phyloP scores from a whole-genome alignment of 345 rosid species.

The Eucalyptus rudis region DNA sequence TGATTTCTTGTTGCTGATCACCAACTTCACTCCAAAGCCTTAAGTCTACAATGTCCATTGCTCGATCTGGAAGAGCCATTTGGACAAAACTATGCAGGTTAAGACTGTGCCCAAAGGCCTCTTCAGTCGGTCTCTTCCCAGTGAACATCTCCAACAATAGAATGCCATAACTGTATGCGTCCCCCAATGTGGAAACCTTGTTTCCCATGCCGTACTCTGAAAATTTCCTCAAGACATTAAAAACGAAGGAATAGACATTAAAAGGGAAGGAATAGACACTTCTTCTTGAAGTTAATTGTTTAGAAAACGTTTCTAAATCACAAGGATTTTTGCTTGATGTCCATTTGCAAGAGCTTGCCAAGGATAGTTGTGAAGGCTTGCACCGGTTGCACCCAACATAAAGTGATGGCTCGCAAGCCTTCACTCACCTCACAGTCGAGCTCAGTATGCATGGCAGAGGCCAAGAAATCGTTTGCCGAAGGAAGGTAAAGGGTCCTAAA shows the following conservation, averaged over 20 bases:
- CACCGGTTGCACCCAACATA: not conserved
- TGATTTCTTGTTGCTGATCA: not conserved
- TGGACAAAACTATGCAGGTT: not conserved
- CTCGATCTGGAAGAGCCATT: not conserved
- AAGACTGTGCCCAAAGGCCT: not conserved
- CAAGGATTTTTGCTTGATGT: not conserved
- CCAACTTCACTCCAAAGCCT: not conserved
- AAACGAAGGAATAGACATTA: not conserved
- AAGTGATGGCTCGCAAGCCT: too few relatives aligned
- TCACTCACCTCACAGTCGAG: too few relatives aligned
- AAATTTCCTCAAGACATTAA: not conserved
- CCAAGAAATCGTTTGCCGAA: not conserved
- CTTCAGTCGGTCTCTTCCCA: too few relatives aligned
- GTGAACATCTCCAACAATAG: not conserved
- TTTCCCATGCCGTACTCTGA: not conserved
- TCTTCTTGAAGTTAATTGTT: not conserved
- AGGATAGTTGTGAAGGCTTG: not conserved
- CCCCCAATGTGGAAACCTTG: not conserved
- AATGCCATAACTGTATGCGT: not conserved
- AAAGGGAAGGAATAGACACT: not conserved
- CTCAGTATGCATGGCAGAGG: too few relatives aligned
- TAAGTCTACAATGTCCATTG: not conserved
- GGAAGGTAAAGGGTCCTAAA: not conserved
- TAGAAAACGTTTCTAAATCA: not conserved
- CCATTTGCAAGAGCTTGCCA: not conserved